Evolutionary conservation across 345 rosid species (phyloP), one percentile per base, ranked within the genome.

Genomic region (Nasturtium officinale): DNA sequence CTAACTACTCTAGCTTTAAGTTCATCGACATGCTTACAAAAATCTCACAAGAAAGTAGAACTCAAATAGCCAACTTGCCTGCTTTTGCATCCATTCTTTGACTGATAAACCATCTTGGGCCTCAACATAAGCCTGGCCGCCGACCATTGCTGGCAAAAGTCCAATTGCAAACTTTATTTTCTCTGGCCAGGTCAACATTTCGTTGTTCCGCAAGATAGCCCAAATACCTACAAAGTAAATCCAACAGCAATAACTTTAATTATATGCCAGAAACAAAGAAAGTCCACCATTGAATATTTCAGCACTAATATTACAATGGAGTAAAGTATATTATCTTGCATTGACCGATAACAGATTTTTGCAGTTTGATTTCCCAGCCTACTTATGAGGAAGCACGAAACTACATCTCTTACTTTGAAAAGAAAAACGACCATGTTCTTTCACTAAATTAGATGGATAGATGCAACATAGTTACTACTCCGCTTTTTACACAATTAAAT

Each of bases 131-230:
- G 94, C 77, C 77, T 91, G 97, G 56, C 96, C 96, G 30, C 98
- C 98, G 23, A 87, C 42, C 71, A 94, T 94, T 61, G 97, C 97
- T n/a, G 97, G 97, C 42, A 94, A 81, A 56, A 94, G 96, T 56
- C 98, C 97, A 64, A 89, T 89, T 17, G 98, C 98, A 86, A 94
- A 94, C 83, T 89, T 94, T 51, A 87, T 85, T 77, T 94, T 94
- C 80, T 94, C 97, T 10, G 96, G 93, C 98, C 98, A 94, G 35
- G 97, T 89, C 76, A 94, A 83, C 97, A 94, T 94, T 77, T 89
- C 92, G 61, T 89, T 94, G 72, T 94, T 94, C 81, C 77, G 85
- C 69, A 94, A 84, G 61, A 94, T 94, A 52, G 98, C 97, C 85
- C 85, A 91, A 65, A 94, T 89, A 65, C 97, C 96, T 94, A 79